Percentiles rank a stretch among this genome's conserved stretches.
phyloP scores from a whole-genome alignment of 495 filamentous ascomycete genomes.

The Apodospora peruviana region DNA sequence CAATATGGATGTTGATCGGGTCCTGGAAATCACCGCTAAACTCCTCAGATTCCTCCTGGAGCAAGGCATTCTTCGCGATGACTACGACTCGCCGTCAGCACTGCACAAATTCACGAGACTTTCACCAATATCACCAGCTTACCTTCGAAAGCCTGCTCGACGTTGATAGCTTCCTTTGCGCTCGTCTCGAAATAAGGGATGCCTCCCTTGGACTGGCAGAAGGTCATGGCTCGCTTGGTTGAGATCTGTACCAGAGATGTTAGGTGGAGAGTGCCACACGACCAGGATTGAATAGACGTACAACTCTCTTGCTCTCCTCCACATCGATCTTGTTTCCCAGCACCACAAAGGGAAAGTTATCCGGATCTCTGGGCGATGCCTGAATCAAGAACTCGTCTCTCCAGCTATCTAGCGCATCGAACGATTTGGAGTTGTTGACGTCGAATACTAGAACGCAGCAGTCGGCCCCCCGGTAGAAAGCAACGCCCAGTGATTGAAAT shows the following conservation, averaged over 20 bases:
- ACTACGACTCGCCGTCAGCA: conserved; percentile 47
- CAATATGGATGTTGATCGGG: conserved; percentile 93
- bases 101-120: no score
- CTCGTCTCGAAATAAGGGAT: conserved; percentile 99
- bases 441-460: conserved; percentile 99
- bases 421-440: conserved; percentile 98
- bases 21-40: conserved; percentile 90
- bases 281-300: conserved; percentile 26
- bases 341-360: conserved; percentile 97
- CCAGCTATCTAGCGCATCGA: conserved; percentile 98
- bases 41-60: conserved; percentile 94
- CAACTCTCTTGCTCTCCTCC: conserved; percentile 93
- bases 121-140: conserved; percentile 13
- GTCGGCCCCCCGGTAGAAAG: conserved; percentile 97
- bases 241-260: conserved; percentile 56
- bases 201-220: conserved; percentile 93
- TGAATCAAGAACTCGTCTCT: conserved; percentile 98
- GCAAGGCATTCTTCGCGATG: conserved; percentile 92
- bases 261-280: background rate
- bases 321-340: conserved; percentile 99
- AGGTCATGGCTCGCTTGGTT: conserved; percentile 89
- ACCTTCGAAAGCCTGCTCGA: conserved; percentile 99
- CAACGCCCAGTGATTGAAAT: conserved; percentile 95
- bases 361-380: conserved; percentile 90
- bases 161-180: conserved; percentile 96